A percentile compares a stretch with the other conserved stretches of the same genome.
phyloP scores from a whole-genome alignment of 768 basidiomycete genomes.

The Mrakia blollopis region DNA sequence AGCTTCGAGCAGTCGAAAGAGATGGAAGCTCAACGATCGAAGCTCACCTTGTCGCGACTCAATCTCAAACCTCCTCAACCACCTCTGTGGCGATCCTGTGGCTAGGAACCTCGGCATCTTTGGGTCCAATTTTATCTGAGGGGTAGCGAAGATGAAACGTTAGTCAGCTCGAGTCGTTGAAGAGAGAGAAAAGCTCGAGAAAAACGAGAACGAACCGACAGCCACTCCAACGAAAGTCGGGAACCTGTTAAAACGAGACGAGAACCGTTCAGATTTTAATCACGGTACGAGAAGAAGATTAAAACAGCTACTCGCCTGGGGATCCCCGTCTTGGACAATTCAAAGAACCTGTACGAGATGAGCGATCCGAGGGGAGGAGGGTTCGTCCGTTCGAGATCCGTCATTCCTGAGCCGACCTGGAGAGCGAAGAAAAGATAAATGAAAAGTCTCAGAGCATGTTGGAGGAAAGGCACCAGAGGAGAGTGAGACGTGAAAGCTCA shows the following conservation, averaged over 20 bases:
- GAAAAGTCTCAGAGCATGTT: neutral
- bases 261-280: too few relatives aligned
- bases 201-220: neutral
- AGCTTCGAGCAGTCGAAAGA: neutral
- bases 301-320: neutral
- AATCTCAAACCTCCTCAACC: neutral
- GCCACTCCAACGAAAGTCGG: constrained; percentile 7
- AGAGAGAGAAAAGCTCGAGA: too few relatives aligned
- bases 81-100: neutral
- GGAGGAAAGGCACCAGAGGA: too few relatives aligned
- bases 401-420: constrained; percentile 6
- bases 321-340: neutral
- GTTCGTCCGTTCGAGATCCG: constrained; percentile 7
- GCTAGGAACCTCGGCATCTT: neutral
- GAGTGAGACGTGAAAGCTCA: neutral
- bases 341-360: constrained; percentile 12
- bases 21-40: neutral
- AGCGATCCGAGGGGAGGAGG: constrained; percentile 14
- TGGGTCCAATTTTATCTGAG: neutral
- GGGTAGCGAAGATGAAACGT: neutral
- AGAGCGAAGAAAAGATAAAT: neutral
- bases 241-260: neutral
- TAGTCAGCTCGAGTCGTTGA: neutral
- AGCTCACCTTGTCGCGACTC: neutral
- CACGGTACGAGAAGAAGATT: too few relatives aligned